phyloP scores from a whole-genome alignment of 495 filamentous ascomycete genomes.

The Aspergillus indologenus region DNA sequence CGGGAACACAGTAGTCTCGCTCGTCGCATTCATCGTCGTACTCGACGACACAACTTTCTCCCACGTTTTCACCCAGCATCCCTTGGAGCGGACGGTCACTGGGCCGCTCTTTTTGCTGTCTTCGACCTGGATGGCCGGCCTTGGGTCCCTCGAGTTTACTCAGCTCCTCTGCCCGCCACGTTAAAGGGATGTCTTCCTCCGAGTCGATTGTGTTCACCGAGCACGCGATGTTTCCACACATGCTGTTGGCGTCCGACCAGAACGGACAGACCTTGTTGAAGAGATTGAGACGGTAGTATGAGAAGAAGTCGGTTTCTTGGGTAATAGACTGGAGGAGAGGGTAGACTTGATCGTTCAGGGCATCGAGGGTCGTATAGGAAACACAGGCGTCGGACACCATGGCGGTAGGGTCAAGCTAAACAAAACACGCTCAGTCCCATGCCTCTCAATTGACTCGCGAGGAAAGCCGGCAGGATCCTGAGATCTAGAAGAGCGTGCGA shows the following conservation, averaged over 20 bases:
- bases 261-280: constrained; percentile 94
- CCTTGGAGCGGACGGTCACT: constrained; percentile 74
- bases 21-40: constrained; percentile 98
- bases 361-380: constrained; percentile 85
- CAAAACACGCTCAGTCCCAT: constrained; percentile 4
- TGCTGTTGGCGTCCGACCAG: constrained; percentile 87
- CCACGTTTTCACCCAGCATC: constrained; percentile 77
- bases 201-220: constrained; percentile 95
- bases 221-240: constrained; percentile 97
- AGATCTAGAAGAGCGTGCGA: constrained; percentile 17
- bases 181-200: constrained; percentile 85
- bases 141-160: constrained; percentile 91
- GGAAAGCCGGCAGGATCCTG: too few species aligned
- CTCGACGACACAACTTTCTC: constrained; percentile 94
- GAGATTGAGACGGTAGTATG: constrained; percentile 94
- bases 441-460: constrained; percentile 5
- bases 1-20: constrained; percentile 93
- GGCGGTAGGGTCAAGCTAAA: constrained; percentile 58
- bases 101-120: constrained; percentile 63
- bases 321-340: constrained; percentile 80
- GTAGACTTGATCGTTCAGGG: constrained; percentile 72
- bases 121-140: constrained; percentile 78
- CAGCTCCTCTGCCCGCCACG: constrained; percentile 90
- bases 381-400: constrained; percentile 86
- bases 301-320: constrained; percentile 91